Percentiles rank a stretch among this genome's conserved stretches.
Conservation (phyloP, 352 stramenopile species). For the Pythium rishiriense region DNA sequence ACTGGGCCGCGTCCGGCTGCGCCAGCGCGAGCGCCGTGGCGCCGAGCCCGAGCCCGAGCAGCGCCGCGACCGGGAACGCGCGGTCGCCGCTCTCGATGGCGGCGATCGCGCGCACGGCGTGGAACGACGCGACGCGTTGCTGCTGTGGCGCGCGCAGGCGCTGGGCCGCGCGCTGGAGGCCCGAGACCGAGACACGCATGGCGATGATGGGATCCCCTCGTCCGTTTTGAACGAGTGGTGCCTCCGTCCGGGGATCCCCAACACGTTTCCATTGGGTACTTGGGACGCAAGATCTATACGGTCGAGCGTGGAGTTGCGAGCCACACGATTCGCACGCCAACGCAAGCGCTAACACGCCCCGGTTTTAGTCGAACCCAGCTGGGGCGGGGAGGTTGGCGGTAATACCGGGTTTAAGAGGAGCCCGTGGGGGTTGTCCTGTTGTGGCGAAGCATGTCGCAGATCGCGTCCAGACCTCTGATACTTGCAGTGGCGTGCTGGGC, state of each 20-base stretch:
- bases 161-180: slow-evolving; percentile 11
- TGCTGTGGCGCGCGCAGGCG: slow-evolving; percentile 8
- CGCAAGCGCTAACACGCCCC: slow-evolving; percentile 1
- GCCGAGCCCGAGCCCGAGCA: slow-evolving; percentile 44
- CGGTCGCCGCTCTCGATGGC: slow-evolving; percentile 14
- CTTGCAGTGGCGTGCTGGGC: neutral
- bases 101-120: slow-evolving; percentile 35
- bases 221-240: slow-evolving; percentile 36
- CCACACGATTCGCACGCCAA: slow-evolving; percentile 15
- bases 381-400: too few species aligned
- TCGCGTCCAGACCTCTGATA: slow-evolving; percentile 1
- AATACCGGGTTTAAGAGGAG: neutral
- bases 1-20: slow-evolving; percentile 10
- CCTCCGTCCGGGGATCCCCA: slow-evolving; percentile 4
- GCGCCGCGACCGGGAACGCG: slow-evolving; percentile 31
- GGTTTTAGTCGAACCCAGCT: slow-evolving; percentile 1
- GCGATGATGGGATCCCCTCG: slow-evolving; percentile 13
- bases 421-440: neutral
- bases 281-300: slow-evolving; percentile 7
- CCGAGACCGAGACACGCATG: slow-evolving; percentile 22
- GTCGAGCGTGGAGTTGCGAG: neutral
- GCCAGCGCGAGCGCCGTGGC: slow-evolving; percentile 33
- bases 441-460: neutral
- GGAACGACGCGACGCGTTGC: slow-evolving; percentile 2
- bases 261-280: neutral